These are phyloP conservation scores for Phanerodontia chrysosporium DNA, from an alignment of 768 basidiomycete genomes.

Conservation along the genomic window DNA sequence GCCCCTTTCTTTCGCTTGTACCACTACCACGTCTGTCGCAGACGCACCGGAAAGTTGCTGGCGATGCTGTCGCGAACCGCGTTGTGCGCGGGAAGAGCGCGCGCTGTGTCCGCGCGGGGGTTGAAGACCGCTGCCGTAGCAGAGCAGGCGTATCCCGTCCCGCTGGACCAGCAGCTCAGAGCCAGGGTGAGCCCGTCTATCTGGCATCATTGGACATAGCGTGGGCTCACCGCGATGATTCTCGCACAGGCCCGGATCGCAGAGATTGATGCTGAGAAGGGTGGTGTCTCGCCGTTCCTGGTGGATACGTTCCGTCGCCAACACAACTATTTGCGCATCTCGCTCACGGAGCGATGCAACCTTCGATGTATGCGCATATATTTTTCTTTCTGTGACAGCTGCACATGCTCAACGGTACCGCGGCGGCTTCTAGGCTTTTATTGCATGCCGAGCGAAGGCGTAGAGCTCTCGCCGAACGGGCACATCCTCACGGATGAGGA, in stretches of 20 bases:
- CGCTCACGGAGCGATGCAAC: conserved; percentile 84
- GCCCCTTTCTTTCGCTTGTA: not conserved
- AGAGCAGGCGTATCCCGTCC: conserved; percentile 11
- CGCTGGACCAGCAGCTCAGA: conserved; percentile 7
- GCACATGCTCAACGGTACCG: not conserved
- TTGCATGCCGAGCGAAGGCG: conserved; percentile 83
- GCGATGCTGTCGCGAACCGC: not conserved
- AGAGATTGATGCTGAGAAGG: conserved; percentile 42
- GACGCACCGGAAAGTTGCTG: not conserved
- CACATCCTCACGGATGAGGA: conserved; percentile 76
- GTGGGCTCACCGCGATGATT: not conserved
- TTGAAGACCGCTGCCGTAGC: conserved; percentile 12
- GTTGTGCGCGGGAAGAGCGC: not conserved
- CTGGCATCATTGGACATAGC: not conserved
- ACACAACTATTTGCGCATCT: conserved; percentile 88
- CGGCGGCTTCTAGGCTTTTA: conserved; percentile 62
- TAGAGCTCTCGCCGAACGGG: conserved; percentile 65
- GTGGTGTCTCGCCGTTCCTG: conserved; percentile 48
- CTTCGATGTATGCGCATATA: conserved; percentile 57
- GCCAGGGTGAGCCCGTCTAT: not conserved
- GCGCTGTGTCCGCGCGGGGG: not conserved
- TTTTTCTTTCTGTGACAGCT: not conserved
- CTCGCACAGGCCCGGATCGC: conserved; percentile 50
- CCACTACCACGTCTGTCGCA: not conserved
- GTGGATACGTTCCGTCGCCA: conserved; percentile 63